A percentile compares a stretch with the other conserved stretches of the same genome.
Conservation (phyloP, 345 rosid genomes). For the Erysimum cheiranthoides region DNA sequence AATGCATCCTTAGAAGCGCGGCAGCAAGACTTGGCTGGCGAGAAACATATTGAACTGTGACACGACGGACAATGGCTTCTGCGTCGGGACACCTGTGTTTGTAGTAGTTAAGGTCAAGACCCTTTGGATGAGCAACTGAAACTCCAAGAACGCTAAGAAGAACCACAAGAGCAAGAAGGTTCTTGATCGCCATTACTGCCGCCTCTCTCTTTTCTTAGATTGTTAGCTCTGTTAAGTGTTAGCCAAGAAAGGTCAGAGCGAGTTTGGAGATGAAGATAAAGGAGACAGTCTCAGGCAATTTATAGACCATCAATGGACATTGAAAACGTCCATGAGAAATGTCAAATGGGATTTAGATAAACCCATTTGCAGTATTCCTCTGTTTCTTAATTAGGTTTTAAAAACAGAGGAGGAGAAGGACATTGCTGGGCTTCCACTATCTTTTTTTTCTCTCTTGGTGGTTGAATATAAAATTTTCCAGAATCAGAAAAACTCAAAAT, state of each 20-base stretch:
- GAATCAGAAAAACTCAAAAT: not conserved
- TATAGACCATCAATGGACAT: conserved; percentile 36
- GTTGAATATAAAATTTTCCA: not conserved
- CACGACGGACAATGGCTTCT: conserved; percentile 43
- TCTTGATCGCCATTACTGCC: conserved; percentile 48
- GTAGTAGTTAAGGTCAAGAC: conserved; percentile 50
- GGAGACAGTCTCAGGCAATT: conserved; percentile 5
- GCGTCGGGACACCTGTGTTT: conserved; percentile 48
- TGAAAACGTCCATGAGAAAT: conserved; percentile 43
- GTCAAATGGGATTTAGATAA: conserved; percentile 31
- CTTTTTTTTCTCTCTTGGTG: conserved; percentile 14
- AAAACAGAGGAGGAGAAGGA: conserved; percentile 9
- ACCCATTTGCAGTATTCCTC: conserved; percentile 31
- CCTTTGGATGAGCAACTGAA: conserved; percentile 29
- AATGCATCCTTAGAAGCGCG: conserved; percentile 54
- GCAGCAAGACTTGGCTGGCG: conserved; percentile 56
- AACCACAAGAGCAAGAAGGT: conserved; percentile 42
- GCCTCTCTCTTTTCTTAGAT: not conserved
- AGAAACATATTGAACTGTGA: conserved; percentile 47
- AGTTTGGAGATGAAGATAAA: conserved; percentile 12
- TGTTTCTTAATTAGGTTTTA: conserved; percentile 29
- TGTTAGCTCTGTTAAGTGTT: conserved; percentile 26
- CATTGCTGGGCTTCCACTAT: conserved; percentile 32
- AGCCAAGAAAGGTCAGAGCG: conserved; percentile 9
- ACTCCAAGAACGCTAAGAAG: conserved; percentile 46